phyloP scores from a whole-genome alignment of 2,329 filamentous ascomycete genomes.

The Curvularia sp. region DNA sequence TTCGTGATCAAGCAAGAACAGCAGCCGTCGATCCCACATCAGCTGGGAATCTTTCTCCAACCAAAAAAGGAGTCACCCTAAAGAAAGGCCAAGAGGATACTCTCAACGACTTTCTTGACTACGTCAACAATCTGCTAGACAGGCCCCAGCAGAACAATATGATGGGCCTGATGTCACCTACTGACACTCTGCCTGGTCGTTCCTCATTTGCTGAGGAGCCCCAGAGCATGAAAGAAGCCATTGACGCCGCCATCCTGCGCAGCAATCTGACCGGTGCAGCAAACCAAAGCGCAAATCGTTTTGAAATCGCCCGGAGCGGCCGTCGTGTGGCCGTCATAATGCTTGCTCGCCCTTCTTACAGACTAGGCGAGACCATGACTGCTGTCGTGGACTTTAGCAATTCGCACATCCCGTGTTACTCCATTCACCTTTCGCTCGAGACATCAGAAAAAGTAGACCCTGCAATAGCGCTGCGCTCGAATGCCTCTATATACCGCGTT shows the following conservation, averaged over 20 bases:
- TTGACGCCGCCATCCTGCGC: conserved; percentile 87
- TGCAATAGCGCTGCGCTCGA: conserved; percentile 80
- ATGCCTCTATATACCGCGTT: conserved; percentile 83
- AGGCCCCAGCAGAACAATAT: conserved; percentile 44
- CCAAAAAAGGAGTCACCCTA: conserved; percentile 30
- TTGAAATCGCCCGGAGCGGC: conserved; percentile 94
- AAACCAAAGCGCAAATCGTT: conserved; percentile 87
- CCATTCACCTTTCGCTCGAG: conserved; percentile 83
- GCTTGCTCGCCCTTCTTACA: conserved; percentile 85
- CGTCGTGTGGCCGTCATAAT: conserved; percentile 89
- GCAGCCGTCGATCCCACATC: conserved; percentile 42
- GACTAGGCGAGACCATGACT: conserved; percentile 85
- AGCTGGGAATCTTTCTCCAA: conserved; percentile 14
- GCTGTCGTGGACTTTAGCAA: conserved; percentile 83
- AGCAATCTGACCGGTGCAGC: conserved; percentile 64
- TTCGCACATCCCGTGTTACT: conserved; percentile 82
- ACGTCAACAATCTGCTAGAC: conserved; percentile 58
- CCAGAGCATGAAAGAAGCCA: conserved; percentile 77
- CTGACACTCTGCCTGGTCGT: conserved; percentile 59
- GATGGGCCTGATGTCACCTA: conserved; percentile 73
- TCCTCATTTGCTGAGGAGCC: conserved; percentile 65
- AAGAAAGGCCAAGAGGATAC: conserved; percentile 53
- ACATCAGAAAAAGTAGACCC: conserved; percentile 83
- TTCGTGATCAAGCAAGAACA: conserved; percentile 78
- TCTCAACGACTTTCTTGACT: conserved; percentile 47